A percentile compares a stretch with the other conserved stretches of the same genome.
phyloP scores from a whole-genome alignment of 192 early-diverging fungal genomes.

The Gonapodya prolifera region DNA sequence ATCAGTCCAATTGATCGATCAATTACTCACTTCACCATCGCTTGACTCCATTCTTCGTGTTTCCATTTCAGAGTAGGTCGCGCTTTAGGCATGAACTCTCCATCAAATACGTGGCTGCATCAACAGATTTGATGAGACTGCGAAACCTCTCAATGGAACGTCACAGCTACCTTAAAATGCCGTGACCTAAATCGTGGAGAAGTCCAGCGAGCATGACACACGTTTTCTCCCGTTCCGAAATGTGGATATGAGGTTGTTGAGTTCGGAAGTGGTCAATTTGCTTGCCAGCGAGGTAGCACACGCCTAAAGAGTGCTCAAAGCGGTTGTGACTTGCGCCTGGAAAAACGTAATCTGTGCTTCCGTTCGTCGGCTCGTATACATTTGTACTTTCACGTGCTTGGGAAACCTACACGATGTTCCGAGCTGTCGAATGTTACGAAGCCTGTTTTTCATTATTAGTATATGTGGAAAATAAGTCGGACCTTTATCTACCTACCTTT shows the following conservation, averaged over 20 bases:
- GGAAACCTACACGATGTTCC: neutral
- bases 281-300: conserved; percentile 63
- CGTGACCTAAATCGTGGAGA: conserved; percentile 72
- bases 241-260: conserved; percentile 68
- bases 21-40: neutral
- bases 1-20: neutral
- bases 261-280: conserved; percentile 55
- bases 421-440: neutral
- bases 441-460: no score
- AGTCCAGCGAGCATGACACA: conserved; percentile 84
- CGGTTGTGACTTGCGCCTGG: conserved; percentile 84
- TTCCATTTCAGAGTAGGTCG: conserved; percentile 25
- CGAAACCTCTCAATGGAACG: neutral
- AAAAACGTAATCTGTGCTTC: conserved; percentile 7
- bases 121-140: conserved; percentile 29
- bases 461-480: no score
- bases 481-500: conserved; percentile 46
- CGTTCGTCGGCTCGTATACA: neutral
- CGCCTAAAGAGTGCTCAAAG: conserved; percentile 91
- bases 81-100: conserved; percentile 60
- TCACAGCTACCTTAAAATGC: neutral
- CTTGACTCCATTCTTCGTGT: conserved; percentile 13
- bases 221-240: conserved; percentile 63
- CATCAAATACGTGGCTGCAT: conserved; percentile 92
- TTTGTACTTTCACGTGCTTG: neutral